Conservation (phyloP, 345 rosid species). For the Populus simonii region DNA sequence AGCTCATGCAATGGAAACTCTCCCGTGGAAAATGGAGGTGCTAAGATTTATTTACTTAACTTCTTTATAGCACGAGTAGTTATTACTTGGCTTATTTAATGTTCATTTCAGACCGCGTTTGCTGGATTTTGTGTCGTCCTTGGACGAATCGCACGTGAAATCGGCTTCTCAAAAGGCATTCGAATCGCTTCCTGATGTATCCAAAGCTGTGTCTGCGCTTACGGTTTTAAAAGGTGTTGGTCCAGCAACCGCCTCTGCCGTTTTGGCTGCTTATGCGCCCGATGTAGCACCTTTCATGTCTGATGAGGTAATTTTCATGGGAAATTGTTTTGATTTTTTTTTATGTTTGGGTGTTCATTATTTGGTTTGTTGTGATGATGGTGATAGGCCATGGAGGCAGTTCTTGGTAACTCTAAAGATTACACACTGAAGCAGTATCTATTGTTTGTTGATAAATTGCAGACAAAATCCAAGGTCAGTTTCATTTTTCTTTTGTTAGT, state of each 20-base stretch:
- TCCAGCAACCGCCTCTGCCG: slow-evolving; percentile 86
- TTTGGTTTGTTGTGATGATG: not conserved
- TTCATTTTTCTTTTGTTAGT: slow-evolving; percentile 7
- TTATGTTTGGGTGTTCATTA: not conserved
- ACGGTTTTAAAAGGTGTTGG: slow-evolving; percentile 86
- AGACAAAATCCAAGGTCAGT: slow-evolving; percentile 58
- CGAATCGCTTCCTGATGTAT: slow-evolving; percentile 62
- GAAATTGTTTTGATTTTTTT: not conserved
- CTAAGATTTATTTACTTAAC: not conserved
- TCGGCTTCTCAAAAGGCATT: slow-evolving; percentile 77
- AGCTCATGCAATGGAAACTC: slow-evolving; percentile 92
- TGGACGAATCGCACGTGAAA: slow-evolving; percentile 61
- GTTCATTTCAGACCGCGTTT: slow-evolving; percentile 61
- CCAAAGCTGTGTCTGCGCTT: slow-evolving; percentile 67
- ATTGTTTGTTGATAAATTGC: slow-evolving; percentile 49
- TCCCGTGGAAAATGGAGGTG: slow-evolving; percentile 94
- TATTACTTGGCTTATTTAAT: not conserved
- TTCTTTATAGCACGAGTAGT: no score
- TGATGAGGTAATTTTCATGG: slow-evolving; percentile 55
- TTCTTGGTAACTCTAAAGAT: slow-evolving; percentile 65
- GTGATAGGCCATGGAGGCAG: slow-evolving; percentile 70
- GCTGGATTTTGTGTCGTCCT: slow-evolving; percentile 61
- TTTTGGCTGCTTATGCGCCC: slow-evolving; percentile 85
- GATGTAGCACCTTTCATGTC: slow-evolving; percentile 81
- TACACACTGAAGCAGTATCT: slow-evolving; percentile 73